Conservation (phyloP, 1,284 basidiomycete species). For the Ganoderma lucidum region DNA sequence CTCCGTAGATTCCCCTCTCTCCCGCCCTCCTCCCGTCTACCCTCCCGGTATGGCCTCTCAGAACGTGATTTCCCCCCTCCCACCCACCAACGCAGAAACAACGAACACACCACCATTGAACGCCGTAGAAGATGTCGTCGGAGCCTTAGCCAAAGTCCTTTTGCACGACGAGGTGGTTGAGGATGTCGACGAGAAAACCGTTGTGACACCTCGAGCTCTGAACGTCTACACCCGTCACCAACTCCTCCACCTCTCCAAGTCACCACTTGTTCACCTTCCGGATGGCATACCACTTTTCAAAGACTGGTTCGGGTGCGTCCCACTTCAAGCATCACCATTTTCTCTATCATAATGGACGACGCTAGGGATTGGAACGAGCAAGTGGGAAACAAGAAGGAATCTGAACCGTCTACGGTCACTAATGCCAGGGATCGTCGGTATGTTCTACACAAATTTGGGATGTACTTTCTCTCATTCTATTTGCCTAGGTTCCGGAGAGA, state of each 20-base stretch:
- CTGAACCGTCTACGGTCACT: slow-evolving; percentile 58
- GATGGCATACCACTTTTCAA: slow-evolving; percentile 81
- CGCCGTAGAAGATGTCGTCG: slow-evolving; percentile 41
- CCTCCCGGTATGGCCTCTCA: slow-evolving; percentile 37
- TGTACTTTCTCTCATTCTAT: slow-evolving; percentile 13
- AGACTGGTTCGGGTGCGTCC: slow-evolving; percentile 86
- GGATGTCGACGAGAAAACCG: slow-evolving; percentile 40
- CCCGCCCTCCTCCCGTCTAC: slow-evolving; percentile 14
- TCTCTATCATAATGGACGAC: slow-evolving; percentile 30
- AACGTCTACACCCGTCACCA: slow-evolving; percentile 73
- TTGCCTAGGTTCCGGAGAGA: slow-evolving; percentile 73
- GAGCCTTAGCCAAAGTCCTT: slow-evolving; percentile 46
- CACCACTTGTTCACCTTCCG: slow-evolving; percentile 80
- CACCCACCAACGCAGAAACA: slow-evolving; percentile 21
- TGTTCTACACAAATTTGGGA: slow-evolving; percentile 27
- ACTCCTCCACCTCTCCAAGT: slow-evolving; percentile 72
- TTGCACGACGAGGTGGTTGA: slow-evolving; percentile 44
- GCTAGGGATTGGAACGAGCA: slow-evolving; percentile 65
- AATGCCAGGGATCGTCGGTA: slow-evolving; percentile 70
- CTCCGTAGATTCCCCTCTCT: slow-evolving; percentile 20
- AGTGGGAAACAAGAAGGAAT: slow-evolving; percentile 68
- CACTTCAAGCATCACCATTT: slow-evolving; percentile 22
- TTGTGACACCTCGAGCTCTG: slow-evolving; percentile 49
- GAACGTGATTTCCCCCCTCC: slow-evolving; percentile 26
- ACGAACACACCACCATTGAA: slow-evolving; percentile 29